Evolutionary conservation across 805 yeast genomes (phyloP).

Genomic region (Komagataella kurtzmanii): DNA sequence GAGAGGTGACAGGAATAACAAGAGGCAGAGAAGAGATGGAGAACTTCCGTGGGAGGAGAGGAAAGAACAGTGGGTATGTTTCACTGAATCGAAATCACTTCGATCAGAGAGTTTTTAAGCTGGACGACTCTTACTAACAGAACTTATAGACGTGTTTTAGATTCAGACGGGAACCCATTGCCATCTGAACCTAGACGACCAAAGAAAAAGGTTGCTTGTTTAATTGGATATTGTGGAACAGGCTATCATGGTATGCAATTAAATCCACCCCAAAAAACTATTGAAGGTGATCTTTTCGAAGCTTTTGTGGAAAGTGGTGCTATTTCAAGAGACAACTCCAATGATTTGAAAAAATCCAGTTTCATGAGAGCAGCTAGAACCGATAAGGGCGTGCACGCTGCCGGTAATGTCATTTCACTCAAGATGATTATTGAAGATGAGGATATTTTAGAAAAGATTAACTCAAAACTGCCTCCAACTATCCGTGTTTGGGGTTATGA

Average conservation of each 20-base stretch:
- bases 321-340: constrained; percentile 72
- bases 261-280: constrained; percentile 79
- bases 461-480: constrained; percentile 64
- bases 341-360: constrained; percentile 77
- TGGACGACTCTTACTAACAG: constrained; percentile 5
- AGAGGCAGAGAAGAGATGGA: constrained; percentile 5
- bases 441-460: constrained; percentile 61
- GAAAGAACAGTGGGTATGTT: constrained; percentile 48
- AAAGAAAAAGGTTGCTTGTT: constrained; percentile 78
- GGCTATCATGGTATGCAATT: constrained; percentile 96
- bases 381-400: constrained; percentile 96
- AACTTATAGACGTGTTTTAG: constrained; percentile 28
- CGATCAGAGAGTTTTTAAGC: neutral
- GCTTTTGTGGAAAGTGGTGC: constrained; percentile 86
- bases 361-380: constrained; percentile 83
- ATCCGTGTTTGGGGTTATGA: constrained; percentile 89
- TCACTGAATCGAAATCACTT: constrained; percentile 3
- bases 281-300: constrained; percentile 77
- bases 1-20: constrained; percentile 1
- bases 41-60: constrained; percentile 7
- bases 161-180: constrained; percentile 49
- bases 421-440: constrained; percentile 78
- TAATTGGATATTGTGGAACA: constrained; percentile 91
- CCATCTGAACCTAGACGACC: constrained; percentile 56
- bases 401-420: constrained; percentile 80